Percentiles rank a stretch among this genome's conserved stretches.
Evolutionary conservation across 768 basidiomycete genomes (phyloP).

Genomic region (Neoboletus magnificus): DNA sequence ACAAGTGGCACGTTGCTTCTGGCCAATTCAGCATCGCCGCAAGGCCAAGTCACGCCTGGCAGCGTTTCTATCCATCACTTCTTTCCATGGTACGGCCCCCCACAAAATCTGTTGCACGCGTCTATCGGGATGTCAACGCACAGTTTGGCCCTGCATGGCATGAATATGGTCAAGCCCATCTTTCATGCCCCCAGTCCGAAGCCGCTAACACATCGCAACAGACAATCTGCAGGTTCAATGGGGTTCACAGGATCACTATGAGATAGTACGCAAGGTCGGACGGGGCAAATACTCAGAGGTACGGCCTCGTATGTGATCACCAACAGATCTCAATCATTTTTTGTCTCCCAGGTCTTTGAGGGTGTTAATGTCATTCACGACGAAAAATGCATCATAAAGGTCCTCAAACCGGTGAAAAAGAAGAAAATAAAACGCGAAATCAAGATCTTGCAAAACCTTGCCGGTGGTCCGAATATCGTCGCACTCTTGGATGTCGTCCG

Average conservation of each 20-base stretch:
- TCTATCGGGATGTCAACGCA: conserved; percentile 86
- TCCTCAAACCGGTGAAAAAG: conserved; percentile 98
- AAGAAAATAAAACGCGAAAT: conserved; percentile 99
- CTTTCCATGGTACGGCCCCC: conserved; percentile 65
- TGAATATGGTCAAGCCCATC: conserved; percentile 74
- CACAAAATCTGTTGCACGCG: conserved; percentile 77
- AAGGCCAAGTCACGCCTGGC: conserved; percentile 12
- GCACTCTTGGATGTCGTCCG: conserved; percentile 93
- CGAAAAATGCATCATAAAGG: conserved; percentile 97
- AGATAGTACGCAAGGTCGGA: conserved; percentile 95
- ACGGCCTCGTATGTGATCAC: conserved; percentile 16
- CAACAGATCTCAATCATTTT: conserved; percentile 11
- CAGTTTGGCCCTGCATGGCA: conserved; percentile 89
- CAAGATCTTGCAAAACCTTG: conserved; percentile 95
- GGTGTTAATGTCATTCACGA: conserved; percentile 88
- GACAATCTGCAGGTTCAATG: conserved; percentile 97
- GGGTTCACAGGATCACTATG: conserved; percentile 96
- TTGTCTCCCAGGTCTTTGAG: conserved; percentile 70
- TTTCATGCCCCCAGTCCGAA: not conserved
- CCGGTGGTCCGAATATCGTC: conserved; percentile 94
- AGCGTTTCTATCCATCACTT: conserved; percentile 9
- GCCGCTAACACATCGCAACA: conserved; percentile 33
- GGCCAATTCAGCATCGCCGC: conserved; percentile 2
- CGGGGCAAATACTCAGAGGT: conserved; percentile 96
- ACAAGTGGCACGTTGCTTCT: conserved; percentile 18